Base-by-base conservation (phyloP, 352 stramenopile species). In the Phytophthora aleatoria region DNA sequence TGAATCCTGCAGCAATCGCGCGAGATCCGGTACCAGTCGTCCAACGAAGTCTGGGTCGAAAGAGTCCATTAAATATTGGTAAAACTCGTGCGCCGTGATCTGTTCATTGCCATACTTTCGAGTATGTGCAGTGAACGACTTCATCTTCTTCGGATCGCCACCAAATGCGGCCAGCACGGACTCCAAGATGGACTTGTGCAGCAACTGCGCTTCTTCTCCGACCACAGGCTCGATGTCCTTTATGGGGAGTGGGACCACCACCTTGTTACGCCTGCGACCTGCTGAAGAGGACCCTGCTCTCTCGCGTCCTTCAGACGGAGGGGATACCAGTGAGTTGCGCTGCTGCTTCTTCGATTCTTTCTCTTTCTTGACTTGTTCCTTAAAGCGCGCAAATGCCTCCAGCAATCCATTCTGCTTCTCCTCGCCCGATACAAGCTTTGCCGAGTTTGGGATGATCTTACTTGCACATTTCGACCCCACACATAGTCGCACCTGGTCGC, bases 31-130 rank as follows among this genome's bases (percentile, higher is more conserved):
- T 12, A 95, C 87, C 31, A 95, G 66, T n/a, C 87, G 77, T 2
- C 83, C 87, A 35, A 95, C 87, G 61, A 95, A 94, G 61, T 95
- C 87, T 1, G 80, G 83, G n/a, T 95, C 87, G 61, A 95, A 95
- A 16, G 87, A 92, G 28, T 81, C 79, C 44, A 84, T 94, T 83
- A 95, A 87, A 87, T 95, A 95, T 63, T 91, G 82, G 73, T 95
- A 95, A 68, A 94, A 95, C 53, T 95, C 85, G 30, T 87, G 79
- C 7, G 87, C 87, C n/a, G 83, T 87, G 67, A 95, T 89, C 66
- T 94, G 82, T 57, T 95, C 85, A 49, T 77, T 86, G 56, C 87
- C 87, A 55, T 92, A 95, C 58, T 94, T 94, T 57, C 87, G 87
- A 33, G 87, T 86, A 49, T 92, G 90, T 33, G 79, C 86, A 30